Base-by-base conservation (phyloP, 371 early-diverging fungal species). In the Apophysomyces ossiformis region DNA sequence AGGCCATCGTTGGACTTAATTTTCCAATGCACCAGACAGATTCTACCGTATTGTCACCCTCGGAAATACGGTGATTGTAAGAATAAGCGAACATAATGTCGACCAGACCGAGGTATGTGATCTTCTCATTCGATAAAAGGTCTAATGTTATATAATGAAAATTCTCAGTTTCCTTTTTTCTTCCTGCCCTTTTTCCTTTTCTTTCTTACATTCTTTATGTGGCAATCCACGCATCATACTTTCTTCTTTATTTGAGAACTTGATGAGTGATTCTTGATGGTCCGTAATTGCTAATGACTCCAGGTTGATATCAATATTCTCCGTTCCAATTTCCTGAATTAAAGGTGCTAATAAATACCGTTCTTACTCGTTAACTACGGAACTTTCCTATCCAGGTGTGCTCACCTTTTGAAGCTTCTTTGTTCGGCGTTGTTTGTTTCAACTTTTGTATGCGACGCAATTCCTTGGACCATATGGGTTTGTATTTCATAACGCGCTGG, bases 21-120 rank as follows among this genome's bases (percentile, higher is more conserved):
- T 91, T 96, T 38, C 93, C 92, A 37, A 98, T 87, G 1, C 93
- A 93, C 97, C 98, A 96, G 2, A 88, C 85, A 0, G 95, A 93
- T 68, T 98, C 99, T 0, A 95, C 93, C 11, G 88, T 95, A 37
- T 83, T 76, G 35, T 99, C 97, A 0, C 95, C 96, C 67, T 90
- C 89, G 5, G 90, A 93, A 0, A 88, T 85, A 11, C 99, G 91
- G 47, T 89, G 76, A 61, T 99, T 92, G 67, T 95, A 96, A 57
- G 89, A 86, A 78, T 95, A 96, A 0, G 96, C 95, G 73, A 92
- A 96, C 15, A 97, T 57, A 35, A 99, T 78, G 70, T 99, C 99
- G 4, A 98, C 89, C 18, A 98, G 71, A 0, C 95, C 94, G 12
- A 96, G 76, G 73, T 96, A 99, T 0, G 92, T 74, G 0, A 83